Base-by-base conservation (phyloP, 2,329 filamentous ascomycete species). In the Claviceps spartinae region DNA sequence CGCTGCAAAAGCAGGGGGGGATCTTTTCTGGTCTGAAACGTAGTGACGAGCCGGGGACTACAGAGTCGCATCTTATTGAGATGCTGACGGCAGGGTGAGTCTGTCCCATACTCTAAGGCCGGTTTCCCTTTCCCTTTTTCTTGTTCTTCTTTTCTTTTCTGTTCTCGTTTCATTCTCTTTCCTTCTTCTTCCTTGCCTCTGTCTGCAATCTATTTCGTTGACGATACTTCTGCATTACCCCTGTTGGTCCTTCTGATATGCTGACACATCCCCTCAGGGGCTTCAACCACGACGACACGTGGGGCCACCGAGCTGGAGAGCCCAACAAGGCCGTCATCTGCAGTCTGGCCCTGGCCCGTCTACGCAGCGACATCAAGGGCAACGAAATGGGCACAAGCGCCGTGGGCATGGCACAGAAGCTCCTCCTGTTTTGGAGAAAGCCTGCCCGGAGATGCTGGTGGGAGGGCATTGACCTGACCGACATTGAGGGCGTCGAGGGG, bases 251-350 rank as follows among this genome's bases (percentile, higher is more conserved):
- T 16, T 2, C 4, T 30, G n/a, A 37, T 48, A 20, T 11, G 41
- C 37, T 18, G 16, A 14, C 47, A 41, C 4, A 7, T 11, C 41
- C 1, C 18, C 38, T 13, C 59, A 97, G 93, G 60, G 93, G 93
- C 40, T 98, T 98, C 72, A 90, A 97, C 65, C 88, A 95, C 62
- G 87, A 96, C 57, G 93, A 98, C 66, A 78, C 74, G 56, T 98
- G 93, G 93, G 93, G 93, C 37, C 91, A 98, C 67, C 86, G 93
- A 54, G 91, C 93, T n/a, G 87, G 88, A 52, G 93, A 98, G 69
- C 93, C 93, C 13, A 95, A 94, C 73, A 98, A 98, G 73, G 93
- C 93, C 20, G 93, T 98, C 54, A 93, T 98, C 61, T 98, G 93
- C 77, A 95, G 88, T 68, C 80, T 98, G 57, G 93, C 91, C 11